Evolutionary conservation across 305 asterid species (phyloP).

Genomic region (Vinca major): DNA sequence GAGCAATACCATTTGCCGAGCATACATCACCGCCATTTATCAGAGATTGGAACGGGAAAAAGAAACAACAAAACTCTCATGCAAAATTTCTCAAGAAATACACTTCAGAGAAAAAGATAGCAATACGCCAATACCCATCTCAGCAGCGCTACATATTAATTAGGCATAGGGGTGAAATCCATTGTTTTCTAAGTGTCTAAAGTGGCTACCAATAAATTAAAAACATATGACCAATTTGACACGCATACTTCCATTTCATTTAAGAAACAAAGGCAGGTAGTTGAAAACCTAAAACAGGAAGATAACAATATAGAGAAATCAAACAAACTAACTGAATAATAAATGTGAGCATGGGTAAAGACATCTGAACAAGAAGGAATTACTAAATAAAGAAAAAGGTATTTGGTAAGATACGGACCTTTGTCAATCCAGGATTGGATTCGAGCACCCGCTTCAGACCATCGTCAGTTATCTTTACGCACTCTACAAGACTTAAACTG

Average conservation of each 20-base stretch:
- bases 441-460: slow-evolving; percentile 51
- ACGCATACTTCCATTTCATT: neutral
- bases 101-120: no score
- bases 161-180: neutral
- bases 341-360: neutral
- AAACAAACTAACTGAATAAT: neutral
- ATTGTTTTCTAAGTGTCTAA: neutral
- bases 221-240: neutral
- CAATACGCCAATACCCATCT: no score
- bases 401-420: slow-evolving; percentile 33
- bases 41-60: neutral
- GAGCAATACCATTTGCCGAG: neutral
- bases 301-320: neutral
- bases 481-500: slow-evolving; percentile 45
- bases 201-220: neutral
- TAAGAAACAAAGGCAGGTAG: neutral
- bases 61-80: neutral
- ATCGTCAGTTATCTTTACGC: slow-evolving; percentile 41
- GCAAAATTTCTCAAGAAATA: neutral
- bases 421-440: slow-evolving; percentile 44
- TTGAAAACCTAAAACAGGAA: neutral
- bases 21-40: neutral
- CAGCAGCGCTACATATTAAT: no score
- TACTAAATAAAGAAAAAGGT: neutral
- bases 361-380: no score